Base-by-base conservation (phyloP, 2,329 filamentous ascomycete genomes). In the Tolypocladium sp. region DNA sequence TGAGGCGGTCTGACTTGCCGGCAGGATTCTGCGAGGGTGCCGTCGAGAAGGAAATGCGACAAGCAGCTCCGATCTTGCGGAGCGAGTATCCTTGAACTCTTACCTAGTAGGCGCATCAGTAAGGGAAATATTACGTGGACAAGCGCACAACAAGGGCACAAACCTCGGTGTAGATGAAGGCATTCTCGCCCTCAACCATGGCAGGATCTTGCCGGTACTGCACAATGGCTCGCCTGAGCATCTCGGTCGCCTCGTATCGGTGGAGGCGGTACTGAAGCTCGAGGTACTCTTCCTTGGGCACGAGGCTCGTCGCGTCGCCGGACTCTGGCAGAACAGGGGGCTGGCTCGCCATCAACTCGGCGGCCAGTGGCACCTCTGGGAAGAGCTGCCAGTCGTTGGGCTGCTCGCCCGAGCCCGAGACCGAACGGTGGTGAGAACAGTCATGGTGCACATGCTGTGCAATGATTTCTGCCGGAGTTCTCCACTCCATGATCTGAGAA, bases 221-320 rank as follows among this genome's bases (percentile, higher is more conserved):
- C 0, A 76, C 73, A 1, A 96, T 80, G 0, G 89, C 86, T 62
- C 84, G 80, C 8, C 91, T 82, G 0, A 96, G 77, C 1, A 86
- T 81, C 15, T 88, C 82, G 3, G 90, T 76, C 0, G 85, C 83
- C 68, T 96, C 91, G 67, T 91, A 89, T 3, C 92, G 82, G 9
- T 91, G 78, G 2, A 96, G 80, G 3, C 84, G 77, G 68, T 94
- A 96, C 56, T 95, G 90, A 0, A 84, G 81, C 38, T 83, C 76
- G 0, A 96, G 76, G 60, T 96, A 96, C 0, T 79, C 76, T 5
- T 63, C 54, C 25, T 70, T 71, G 2, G 63, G 51, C 25, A 61
- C 54, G 17, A 49, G 57, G 4, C 56, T 44, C 3, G 58, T 37
- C 3, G 57, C 44, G 1, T 49, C 57, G 2, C 59, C 44, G 5